A percentile compares a stretch with the other conserved stretches of the same genome.
Evolutionary conservation across 2,329 filamentous ascomycete genomes (phyloP).

Genomic region (Diaporthe velutina): DNA sequence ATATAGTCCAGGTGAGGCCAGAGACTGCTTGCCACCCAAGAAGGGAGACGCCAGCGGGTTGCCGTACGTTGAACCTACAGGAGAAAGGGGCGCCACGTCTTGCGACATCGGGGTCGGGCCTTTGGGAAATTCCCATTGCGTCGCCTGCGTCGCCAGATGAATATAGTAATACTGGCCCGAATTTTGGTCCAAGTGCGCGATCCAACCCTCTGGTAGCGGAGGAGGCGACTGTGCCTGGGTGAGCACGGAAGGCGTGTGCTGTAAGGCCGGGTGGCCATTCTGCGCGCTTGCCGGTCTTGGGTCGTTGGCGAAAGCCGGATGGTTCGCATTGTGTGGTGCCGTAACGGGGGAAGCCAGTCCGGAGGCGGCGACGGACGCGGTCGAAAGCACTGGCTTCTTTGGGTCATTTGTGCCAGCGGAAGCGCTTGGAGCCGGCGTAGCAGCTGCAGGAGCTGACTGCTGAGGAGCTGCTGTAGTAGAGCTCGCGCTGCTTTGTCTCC

Average conservation of each 20-base stretch:
- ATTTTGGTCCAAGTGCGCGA: conserved; percentile 93
- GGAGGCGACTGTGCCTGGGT: conserved; percentile 82
- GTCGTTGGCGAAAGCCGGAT: conserved; percentile 94
- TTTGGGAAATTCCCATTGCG: conserved; percentile 99
- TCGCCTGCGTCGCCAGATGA: conserved; percentile 92
- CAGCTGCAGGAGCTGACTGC: conserved; percentile 36
- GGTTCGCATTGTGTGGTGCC: conserved; percentile 71
- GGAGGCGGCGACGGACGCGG: conserved; percentile 45
- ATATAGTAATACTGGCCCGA: conserved; percentile 99
- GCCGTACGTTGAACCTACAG: conserved; percentile 81
- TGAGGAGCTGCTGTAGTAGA: conserved; percentile 47
- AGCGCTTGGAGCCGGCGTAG: conserved; percentile 39
- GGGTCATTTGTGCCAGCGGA: conserved; percentile 41
- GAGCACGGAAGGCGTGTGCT: conserved; percentile 60
- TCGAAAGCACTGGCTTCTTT: conserved; percentile 45
- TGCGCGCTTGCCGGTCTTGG: conserved; percentile 63
- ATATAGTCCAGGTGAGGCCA: conserved; percentile 82
- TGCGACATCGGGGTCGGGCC: conserved; percentile 90
- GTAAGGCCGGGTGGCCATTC: conserved; percentile 62
- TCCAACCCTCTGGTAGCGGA: conserved; percentile 97
- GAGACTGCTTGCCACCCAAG: conserved; percentile 73
- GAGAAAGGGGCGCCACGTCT: conserved; percentile 85
- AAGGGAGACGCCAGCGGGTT: conserved; percentile 80
- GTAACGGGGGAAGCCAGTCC: conserved; percentile 55
- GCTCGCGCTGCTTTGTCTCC: conserved; percentile 42